Percentiles rank a stretch among this genome's conserved stretches.
Conservation (phyloP, 2,329 filamentous ascomycete genomes). For the Fusarium subtropicale region DNA sequence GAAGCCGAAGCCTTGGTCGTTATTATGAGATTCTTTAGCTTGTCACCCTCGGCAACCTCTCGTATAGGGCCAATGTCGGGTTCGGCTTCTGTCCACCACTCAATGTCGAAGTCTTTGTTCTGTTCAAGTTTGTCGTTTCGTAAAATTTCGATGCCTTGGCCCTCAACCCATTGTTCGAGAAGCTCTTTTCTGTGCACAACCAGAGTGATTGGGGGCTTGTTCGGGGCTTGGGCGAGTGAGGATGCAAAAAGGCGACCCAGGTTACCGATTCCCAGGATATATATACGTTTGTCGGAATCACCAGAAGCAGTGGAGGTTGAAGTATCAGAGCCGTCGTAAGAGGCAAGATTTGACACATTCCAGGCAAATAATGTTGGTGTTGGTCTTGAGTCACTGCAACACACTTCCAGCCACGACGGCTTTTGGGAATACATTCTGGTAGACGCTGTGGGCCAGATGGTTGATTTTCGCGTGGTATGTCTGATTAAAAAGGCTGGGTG, state of each 20-base stretch:
- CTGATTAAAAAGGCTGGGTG: not conserved
- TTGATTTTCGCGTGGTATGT: not conserved
- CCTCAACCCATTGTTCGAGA: constrained; percentile 59
- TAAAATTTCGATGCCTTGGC: constrained; percentile 60
- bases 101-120: constrained; percentile 59
- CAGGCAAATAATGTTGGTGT: constrained; percentile 55
- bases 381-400: constrained; percentile 44
- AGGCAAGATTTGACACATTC: constrained; percentile 48
- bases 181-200: constrained; percentile 74
- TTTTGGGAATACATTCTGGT: constrained; percentile 45
- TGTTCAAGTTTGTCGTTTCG: constrained; percentile 50
- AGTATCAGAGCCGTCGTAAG: not conserved
- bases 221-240: constrained; percentile 68
- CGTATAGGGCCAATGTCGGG: constrained; percentile 53
- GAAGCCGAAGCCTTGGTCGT: constrained; percentile 80
- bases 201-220: constrained; percentile 80
- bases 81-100: constrained; percentile 64
- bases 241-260: constrained; percentile 84
- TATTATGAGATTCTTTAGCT: constrained; percentile 80
- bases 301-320: constrained; percentile 1
- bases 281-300: constrained; percentile 64
- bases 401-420: constrained; percentile 51
- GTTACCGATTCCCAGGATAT: constrained; percentile 84
- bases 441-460: not conserved
- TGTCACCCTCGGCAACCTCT: constrained; percentile 55